Evolutionary conservation across 768 basidiomycete genomes (phyloP).

Genomic region (Termitomyces sp.): DNA sequence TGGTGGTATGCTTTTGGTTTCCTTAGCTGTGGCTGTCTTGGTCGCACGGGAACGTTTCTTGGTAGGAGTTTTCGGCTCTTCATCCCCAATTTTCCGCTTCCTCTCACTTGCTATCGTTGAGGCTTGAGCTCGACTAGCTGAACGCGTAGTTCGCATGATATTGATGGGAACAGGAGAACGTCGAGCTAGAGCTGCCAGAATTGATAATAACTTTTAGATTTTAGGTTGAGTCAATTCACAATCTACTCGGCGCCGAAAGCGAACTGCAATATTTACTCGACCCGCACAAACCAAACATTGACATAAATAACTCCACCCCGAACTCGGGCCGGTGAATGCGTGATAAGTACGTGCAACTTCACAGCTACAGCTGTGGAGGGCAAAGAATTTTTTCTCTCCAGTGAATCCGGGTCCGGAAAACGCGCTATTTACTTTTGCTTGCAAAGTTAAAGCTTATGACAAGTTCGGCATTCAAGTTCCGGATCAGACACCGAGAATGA

Average conservation of each 20-base stretch:
- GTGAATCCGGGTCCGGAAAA: background rate
- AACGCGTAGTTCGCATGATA: constrained; percentile 29
- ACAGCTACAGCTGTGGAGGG: background rate
- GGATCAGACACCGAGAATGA: background rate
- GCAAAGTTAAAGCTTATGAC: background rate
- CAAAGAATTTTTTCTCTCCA: background rate
- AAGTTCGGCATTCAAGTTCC: background rate
- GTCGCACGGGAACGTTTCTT: constrained; percentile 13
- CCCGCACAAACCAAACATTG: background rate
- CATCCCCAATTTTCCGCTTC: constrained; percentile 18
- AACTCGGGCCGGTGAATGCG: background rate
- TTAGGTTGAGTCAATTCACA: too few relatives aligned
- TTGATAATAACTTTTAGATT: background rate
- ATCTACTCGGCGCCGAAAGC: background rate
- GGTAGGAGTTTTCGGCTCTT: constrained; percentile 2
- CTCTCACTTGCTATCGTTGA: constrained; percentile 6
- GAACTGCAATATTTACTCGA: constrained; percentile 5
- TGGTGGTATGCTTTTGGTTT: background rate
- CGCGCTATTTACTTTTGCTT: constrained; percentile 8
- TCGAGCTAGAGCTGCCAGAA: constrained; percentile 1
- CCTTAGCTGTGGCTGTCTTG: constrained; percentile 1
- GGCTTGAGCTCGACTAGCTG: constrained; percentile 24
- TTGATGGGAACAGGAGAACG: constrained; percentile 9
- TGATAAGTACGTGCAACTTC: too few relatives aligned
- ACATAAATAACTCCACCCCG: background rate